Percentiles rank a stretch among this genome's conserved stretches.
Conservation (phyloP, 202 grass and related monocot species). For the Panicum virgatum region DNA sequence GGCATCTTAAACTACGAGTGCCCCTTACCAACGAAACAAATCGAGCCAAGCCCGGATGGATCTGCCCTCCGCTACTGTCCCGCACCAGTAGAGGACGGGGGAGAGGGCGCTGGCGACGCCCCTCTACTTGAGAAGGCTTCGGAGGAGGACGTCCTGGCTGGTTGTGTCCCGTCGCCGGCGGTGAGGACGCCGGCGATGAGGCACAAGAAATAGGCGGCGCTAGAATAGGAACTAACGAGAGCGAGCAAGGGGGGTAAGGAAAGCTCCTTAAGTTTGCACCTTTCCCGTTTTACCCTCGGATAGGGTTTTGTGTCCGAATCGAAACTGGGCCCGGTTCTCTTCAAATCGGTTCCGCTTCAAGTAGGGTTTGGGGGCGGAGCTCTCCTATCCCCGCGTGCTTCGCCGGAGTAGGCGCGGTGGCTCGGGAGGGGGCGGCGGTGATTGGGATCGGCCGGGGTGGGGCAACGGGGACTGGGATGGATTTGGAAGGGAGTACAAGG, state of each 20-base stretch:
- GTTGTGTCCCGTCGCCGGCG: neutral
- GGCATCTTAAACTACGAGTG: neutral
- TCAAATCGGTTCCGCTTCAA: neutral
- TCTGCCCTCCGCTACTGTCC: neutral
- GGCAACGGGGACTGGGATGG: neutral
- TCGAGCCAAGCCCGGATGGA: neutral
- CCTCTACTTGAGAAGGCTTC: neutral
- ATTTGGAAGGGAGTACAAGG: neutral
- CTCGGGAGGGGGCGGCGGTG: neutral
- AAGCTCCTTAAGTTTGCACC: neutral
- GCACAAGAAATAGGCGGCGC: neutral
- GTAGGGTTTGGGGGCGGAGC: neutral
- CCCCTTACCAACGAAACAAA: neutral
- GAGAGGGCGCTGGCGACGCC: neutral
- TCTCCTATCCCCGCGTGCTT: neutral
- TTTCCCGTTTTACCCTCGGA: neutral
- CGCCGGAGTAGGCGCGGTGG: neutral
- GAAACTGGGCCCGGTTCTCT: neutral
- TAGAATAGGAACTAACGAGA: neutral
- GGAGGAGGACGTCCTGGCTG: neutral
- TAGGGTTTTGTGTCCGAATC: neutral
- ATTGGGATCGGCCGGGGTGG: neutral
- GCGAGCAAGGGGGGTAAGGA: neutral
- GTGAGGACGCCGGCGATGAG: neutral
- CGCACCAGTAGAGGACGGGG: neutral